Conservation (phyloP, 805 yeast species). For the Wickerhamomyces hampshirensis region DNA sequence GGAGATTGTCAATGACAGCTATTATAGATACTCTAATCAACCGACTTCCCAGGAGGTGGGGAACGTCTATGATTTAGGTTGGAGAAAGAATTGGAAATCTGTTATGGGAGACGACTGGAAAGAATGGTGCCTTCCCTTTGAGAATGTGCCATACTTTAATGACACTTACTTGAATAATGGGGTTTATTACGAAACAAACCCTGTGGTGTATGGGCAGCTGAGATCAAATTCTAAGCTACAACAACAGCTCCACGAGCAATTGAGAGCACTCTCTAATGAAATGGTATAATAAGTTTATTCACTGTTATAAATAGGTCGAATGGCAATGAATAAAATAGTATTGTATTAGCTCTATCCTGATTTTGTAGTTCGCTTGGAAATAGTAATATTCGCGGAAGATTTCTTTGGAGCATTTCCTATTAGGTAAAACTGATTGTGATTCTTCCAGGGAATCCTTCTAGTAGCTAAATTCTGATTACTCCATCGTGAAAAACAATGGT, state of each 20-base stretch:
- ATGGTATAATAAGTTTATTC: background rate
- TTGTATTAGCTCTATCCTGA: too few species aligned
- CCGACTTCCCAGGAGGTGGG: conserved; percentile 44
- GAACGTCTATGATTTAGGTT: conserved; percentile 77
- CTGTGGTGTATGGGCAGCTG: conserved; percentile 36
- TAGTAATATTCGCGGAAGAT: too few species aligned
- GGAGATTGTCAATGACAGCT: conserved; percentile 28
- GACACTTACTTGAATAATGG: conserved; percentile 38
- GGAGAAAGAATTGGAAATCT: conserved; percentile 51
- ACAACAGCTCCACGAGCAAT: conserved; percentile 11
- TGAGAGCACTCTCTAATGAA: conserved; percentile 3
- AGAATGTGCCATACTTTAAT: conserved; percentile 22
- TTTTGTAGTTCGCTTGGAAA: too few species aligned
- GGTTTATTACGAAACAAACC: conserved; percentile 45
- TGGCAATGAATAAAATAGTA: too few species aligned
- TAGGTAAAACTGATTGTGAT: too few species aligned
- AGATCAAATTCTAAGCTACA: conserved; percentile 40
- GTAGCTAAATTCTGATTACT: too few species aligned
- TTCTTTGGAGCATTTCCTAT: too few species aligned
- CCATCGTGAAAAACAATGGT: too few species aligned
- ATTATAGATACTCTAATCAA: conserved; percentile 35
- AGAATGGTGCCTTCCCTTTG: conserved; percentile 71
- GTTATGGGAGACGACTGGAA: conserved; percentile 67
- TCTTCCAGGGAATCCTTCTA: too few species aligned
- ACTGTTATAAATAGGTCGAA: too few species aligned